Evolutionary conservation across 176 grass and related monocot genomes (phyloP).

Genomic region (Lolium rigidum): DNA sequence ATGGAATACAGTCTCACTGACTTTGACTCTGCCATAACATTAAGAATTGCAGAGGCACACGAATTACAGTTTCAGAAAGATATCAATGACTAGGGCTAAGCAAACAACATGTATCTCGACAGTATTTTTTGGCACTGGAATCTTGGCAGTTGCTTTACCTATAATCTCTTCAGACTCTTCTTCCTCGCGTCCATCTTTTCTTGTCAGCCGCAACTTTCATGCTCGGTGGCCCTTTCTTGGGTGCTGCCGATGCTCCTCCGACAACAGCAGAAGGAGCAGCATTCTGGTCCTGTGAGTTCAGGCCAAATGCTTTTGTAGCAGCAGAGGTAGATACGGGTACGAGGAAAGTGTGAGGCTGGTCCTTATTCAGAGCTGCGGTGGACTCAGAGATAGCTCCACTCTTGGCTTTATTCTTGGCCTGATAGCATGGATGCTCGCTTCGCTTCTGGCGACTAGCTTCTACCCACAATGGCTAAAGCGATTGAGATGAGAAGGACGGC

Average conservation of each 20-base stretch:
- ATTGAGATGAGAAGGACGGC: too few relatives aligned
- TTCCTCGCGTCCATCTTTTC: constrained; percentile 88
- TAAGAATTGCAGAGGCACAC: not conserved
- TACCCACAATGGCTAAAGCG: too few relatives aligned
- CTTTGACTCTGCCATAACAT: not conserved
- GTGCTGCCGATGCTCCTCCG: constrained; percentile 40
- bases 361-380: constrained; percentile 66
- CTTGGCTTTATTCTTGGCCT: constrained; percentile 69
- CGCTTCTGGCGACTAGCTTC: too few relatives aligned
- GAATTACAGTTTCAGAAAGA: not conserved
- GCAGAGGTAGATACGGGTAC: constrained; percentile 50
- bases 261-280: constrained; percentile 30
- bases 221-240: constrained; percentile 49
- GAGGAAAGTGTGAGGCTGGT: constrained; percentile 41
- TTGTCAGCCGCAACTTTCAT: constrained; percentile 64
- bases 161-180: constrained; percentile 93
- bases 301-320: constrained; percentile 43
- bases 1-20: too few relatives aligned
- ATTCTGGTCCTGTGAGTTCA: constrained; percentile 67
- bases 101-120: not conserved
- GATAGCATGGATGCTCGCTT: constrained; percentile 67
- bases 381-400: constrained; percentile 11
- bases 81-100: not conserved
- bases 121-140: not conserved
- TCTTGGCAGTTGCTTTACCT: not conserved